Evolutionary conservation across 441 rosid species (phyloP), one percentile per base, ranked within the genome.

Genomic region (Populus hybrid): DNA sequence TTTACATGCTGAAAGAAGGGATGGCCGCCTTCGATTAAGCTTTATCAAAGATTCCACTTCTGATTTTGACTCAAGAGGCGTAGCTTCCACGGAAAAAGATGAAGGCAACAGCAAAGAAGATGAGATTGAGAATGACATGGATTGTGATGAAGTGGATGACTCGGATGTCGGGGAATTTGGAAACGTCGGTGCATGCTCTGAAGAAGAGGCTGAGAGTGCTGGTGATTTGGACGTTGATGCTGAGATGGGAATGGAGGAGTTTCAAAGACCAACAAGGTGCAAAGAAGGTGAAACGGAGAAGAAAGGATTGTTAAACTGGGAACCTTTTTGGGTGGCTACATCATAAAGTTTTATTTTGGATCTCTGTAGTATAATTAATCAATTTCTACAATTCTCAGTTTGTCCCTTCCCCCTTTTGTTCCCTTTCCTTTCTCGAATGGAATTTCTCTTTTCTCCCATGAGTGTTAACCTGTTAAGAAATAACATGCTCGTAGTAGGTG

Each of bases 21-120:
- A 89, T 50, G 97, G 98, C 82, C 92, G 95, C 81, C 92, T 94
- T 26, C 76, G 89, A 16, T 86, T 94, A 1, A 42, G 76, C 46
- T 66, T 92, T 74, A 85, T 86, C 84, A 77, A 81, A 79, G 84
- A 83, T 61, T 77, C 82, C 61, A 61, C 79, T 77, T 23, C 75
- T 5, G 11, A 36, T 73, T 78, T 80, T 75, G 84, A 81, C 83
- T 70, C 77, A 9, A 68, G 34, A 36, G 79, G 66, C 12, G 75
- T 50, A 42, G 34, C 70, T 11, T 16, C 24, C 5, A 69, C 74
- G 7, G 75, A 53, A 57, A 77, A 67, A 70, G 30, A 7, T 6
- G 38, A 53, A 26, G 71, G 23, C 65, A 65, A 40, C 18, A 26
- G 9, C 11, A n/a, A 46, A 2, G 69, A 72, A 57, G 76, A 73